phyloP scores from a whole-genome alignment of 768 basidiomycete species.

The Gymnopilus dilepis region DNA sequence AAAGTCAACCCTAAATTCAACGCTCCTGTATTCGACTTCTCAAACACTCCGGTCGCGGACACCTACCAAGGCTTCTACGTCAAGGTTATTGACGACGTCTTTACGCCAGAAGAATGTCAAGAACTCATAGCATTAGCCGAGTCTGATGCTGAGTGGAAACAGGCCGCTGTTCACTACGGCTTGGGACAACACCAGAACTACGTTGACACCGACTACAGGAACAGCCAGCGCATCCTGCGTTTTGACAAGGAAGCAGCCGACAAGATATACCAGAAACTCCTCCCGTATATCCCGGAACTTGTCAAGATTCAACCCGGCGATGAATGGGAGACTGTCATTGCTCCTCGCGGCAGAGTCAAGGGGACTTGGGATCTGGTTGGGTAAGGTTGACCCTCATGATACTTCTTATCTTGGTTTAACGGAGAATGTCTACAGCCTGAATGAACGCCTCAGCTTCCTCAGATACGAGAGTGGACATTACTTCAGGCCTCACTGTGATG shows the following conservation, averaged over 20 bases:
- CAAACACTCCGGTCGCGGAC: constrained; percentile 37
- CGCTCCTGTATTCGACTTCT: constrained; percentile 43
- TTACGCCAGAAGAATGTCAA: constrained; percentile 47
- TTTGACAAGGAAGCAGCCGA: constrained; percentile 39
- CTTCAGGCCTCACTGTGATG: constrained; percentile 48
- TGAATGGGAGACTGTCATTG: constrained; percentile 40
- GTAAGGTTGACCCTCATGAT: constrained; percentile 26
- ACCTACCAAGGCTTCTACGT: constrained; percentile 44
- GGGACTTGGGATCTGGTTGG: constrained; percentile 43
- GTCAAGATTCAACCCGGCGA: constrained; percentile 36
- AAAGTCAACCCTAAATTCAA: background rate
- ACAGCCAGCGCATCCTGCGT: constrained; percentile 44
- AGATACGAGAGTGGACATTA: constrained; percentile 50
- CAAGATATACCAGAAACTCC: constrained; percentile 40
- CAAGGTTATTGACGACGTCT: constrained; percentile 47
- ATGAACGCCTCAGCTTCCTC: constrained; percentile 51
- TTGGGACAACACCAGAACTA: constrained; percentile 31
- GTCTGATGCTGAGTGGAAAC: constrained; percentile 41
- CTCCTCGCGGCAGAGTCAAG: constrained; percentile 24
- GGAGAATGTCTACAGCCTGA: constrained; percentile 34
- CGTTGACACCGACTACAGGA: constrained; percentile 43
- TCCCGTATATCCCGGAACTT: constrained; percentile 44
- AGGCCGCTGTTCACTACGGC: constrained; percentile 41
- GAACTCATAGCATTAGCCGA: constrained; percentile 43
- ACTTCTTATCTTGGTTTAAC: background rate